Base-by-base conservation (phyloP, 371 early-diverging fungal genomes). In the Mortierella sp. region DNA sequence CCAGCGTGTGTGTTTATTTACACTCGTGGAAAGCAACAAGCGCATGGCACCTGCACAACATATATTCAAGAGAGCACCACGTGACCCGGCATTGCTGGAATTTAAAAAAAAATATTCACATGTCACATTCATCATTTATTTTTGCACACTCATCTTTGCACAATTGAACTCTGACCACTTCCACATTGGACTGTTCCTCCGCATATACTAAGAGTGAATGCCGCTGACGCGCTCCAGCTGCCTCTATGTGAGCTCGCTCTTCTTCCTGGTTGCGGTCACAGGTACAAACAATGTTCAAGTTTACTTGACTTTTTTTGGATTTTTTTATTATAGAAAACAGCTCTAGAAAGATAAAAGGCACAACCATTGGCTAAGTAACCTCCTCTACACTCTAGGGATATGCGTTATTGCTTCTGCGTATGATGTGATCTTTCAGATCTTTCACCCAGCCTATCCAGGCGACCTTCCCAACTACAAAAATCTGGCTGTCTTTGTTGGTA, bases 371-470 rank as follows among this genome's bases (percentile, higher is more conserved):
- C 55, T 55, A 55, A 55, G 55, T 4, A 10, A 30, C 12, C 24
- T 26, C 35, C 51, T 28, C 32, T 45, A 24, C 32, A 6, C 16
- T 24, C 32, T 55, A 51, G 88, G 87, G 10, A 77, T 88, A 26
- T 89, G 90, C 71, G 80, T 90, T 59, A 87, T 88, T n/a, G 84
- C 90, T 10, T 89, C 90, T 35, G 91, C 89, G 43, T 88, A 87
- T 30, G 91, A 90, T 84, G 88, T 90, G 35, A 87, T 89, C 62
- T 87, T 90, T 66, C 91, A 90, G 79, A 86, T 90, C 32, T 70
- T 90, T 24, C 72, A 81, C 35, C 81, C 69, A 0, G 40, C 69
- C n/a, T 66, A 69, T 54, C 9, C 26, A 8, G 79, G 85, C 18
- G 87, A 89, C 40, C 75, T 74, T 60, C 83, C 87, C 64, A 87